Percentiles rank a stretch among this genome's conserved stretches.
These are phyloP conservation scores for Hyaloscypha bicolor DNA, from an alignment of 495 filamentous ascomycete species.

Conservation along the genomic window DNA sequence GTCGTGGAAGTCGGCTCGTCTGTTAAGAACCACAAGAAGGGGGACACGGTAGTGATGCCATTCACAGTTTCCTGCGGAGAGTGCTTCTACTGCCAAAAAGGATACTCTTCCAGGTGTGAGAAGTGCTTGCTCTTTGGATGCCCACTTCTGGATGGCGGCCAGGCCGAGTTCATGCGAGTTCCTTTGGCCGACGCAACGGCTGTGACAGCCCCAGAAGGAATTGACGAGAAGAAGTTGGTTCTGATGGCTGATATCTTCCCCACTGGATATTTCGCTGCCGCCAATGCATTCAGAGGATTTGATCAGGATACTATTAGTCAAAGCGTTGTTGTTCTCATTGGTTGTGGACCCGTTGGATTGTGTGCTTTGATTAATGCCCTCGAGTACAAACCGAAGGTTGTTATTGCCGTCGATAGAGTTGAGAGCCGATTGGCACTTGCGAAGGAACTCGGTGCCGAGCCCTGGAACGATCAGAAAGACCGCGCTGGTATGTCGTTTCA, in stretches of 20 bases:
- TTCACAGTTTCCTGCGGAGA: constrained; percentile 85
- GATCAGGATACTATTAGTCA: constrained; percentile 63
- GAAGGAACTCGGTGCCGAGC: constrained; percentile 77
- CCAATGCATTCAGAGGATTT: constrained; percentile 74
- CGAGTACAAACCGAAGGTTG: constrained; percentile 75
- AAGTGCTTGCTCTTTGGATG: constrained; percentile 76
- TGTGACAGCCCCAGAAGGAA: constrained; percentile 72
- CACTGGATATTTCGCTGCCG: constrained; percentile 89
- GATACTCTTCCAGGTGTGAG: constrained; percentile 82
- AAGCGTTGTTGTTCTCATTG: constrained; percentile 78
- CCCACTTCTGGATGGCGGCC: constrained; percentile 74
- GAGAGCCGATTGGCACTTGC: constrained; percentile 78
- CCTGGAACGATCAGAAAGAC: constrained; percentile 77
- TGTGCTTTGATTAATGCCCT: constrained; percentile 85
- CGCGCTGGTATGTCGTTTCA: constrained; percentile 43
- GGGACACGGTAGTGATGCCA: constrained; percentile 79
- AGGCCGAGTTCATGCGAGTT: constrained; percentile 89
- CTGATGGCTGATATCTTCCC: constrained; percentile 89
- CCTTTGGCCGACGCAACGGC: constrained; percentile 84
- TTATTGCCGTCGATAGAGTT: constrained; percentile 87
- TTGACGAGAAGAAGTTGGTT: constrained; percentile 78
- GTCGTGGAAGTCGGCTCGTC: constrained; percentile 67
- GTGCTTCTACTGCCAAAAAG: constrained; percentile 90
- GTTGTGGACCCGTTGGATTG: constrained; percentile 83
- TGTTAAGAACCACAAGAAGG: constrained; percentile 70